A percentile compares a stretch with the other conserved stretches of the same genome.
Conservation (phyloP, 2,329 filamentous ascomycete genomes). For the Talaromyces sp. region DNA sequence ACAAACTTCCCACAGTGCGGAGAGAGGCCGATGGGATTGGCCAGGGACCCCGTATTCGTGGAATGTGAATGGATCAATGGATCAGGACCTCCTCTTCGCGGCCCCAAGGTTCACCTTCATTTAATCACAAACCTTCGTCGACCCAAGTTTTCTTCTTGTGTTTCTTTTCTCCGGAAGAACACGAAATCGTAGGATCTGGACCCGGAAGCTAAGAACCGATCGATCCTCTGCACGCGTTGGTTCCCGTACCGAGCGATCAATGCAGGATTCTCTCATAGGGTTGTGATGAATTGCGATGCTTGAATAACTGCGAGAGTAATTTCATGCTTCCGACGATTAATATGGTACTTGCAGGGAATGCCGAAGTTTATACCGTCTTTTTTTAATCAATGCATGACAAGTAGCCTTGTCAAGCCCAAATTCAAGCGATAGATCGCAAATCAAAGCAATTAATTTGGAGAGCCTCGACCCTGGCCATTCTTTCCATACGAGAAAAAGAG, state of each 20-base stretch:
- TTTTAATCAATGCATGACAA: neutral
- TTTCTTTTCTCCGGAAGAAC: neutral
- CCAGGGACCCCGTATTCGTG: neutral
- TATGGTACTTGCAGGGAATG: neutral
- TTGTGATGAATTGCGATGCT: neutral
- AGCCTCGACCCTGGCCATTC: conserved; percentile 2
- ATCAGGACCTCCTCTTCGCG: neutral
- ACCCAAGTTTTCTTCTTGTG: neutral
- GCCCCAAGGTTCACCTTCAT: conserved; percentile 2
- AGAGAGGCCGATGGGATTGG: neutral
- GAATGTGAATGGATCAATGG: neutral
- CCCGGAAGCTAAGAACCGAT: conserved; percentile 1
- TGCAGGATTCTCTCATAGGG: neutral
- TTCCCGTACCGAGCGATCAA: neutral
- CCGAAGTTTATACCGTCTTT: neutral
- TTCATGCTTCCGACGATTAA: no score
- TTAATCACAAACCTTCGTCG: neutral
- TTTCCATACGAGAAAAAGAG: neutral
- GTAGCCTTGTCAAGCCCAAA: neutral
- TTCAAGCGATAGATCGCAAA: neutral
- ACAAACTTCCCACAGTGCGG: neutral
- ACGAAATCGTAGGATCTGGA: conserved; percentile 5
- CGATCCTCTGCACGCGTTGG: neutral
- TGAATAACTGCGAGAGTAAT: no score
- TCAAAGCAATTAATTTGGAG: conserved; percentile 1